Evolutionary conservation across 1,284 basidiomycete species (phyloP).

Genomic region (Sanghuangporus baumii): DNA sequence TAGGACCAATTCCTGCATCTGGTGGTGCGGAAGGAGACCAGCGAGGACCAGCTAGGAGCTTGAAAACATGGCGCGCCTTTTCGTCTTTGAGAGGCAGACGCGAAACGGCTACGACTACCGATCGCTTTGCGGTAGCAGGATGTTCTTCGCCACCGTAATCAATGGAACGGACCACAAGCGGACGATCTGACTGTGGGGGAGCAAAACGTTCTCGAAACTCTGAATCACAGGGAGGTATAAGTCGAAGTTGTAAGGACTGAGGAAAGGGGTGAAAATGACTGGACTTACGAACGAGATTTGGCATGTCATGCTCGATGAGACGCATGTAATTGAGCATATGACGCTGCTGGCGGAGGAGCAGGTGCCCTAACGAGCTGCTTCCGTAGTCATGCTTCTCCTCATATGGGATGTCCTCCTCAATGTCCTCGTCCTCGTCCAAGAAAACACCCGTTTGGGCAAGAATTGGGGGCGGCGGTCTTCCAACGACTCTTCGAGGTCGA

Average conservation of each 20-base stretch:
- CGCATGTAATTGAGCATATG: conserved; percentile 68
- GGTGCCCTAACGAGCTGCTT: conserved; percentile 60
- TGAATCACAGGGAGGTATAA: conserved; percentile 27
- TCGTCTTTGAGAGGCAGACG: conserved; percentile 58
- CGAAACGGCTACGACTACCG: conserved; percentile 67
- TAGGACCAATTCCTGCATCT: conserved; percentile 50
- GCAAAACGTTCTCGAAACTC: conserved; percentile 73
- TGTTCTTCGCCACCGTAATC: conserved; percentile 74
- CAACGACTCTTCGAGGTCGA: neutral
- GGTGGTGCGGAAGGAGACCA: conserved; percentile 73
- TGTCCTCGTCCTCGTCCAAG: conserved; percentile 12
- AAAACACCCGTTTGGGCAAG: conserved; percentile 15
- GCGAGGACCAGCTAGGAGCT: conserved; percentile 75
- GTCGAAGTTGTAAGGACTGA: neutral
- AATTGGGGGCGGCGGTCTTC: conserved; percentile 6
- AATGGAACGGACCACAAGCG: conserved; percentile 68
- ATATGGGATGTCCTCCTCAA: conserved; percentile 28
- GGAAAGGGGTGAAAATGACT: neutral
- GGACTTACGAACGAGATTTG: conserved; percentile 70
- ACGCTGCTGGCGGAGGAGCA: conserved; percentile 64
- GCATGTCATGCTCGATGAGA: conserved; percentile 81
- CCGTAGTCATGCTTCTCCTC: conserved; percentile 49
- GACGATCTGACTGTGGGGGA: conserved; percentile 51
- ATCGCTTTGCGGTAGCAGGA: conserved; percentile 63
- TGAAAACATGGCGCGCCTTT: conserved; percentile 69